Evolutionary conservation across 2,329 filamentous ascomycete species (phyloP).

Genomic region (Monosporascus sp.): DNA sequence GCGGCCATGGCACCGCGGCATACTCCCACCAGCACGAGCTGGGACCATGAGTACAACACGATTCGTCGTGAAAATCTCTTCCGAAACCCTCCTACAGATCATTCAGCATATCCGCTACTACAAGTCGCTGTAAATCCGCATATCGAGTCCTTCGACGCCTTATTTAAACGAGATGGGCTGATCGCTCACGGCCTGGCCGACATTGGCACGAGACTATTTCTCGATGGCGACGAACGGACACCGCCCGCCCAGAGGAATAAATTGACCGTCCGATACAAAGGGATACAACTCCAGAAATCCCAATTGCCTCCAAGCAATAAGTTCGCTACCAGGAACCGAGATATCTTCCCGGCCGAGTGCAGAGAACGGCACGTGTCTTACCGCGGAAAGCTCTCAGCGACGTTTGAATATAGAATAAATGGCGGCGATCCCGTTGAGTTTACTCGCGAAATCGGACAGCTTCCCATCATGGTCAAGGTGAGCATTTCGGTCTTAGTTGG

Average conservation of each 20-base stretch:
- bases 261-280: conserved; percentile 71
- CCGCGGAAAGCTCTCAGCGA: conserved; percentile 75
- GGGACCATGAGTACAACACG: conserved; percentile 83
- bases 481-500: conserved; percentile 20
- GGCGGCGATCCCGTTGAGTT: conserved; percentile 79
- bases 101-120: conserved; percentile 80
- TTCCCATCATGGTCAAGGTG: conserved; percentile 92
- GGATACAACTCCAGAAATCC: conserved; percentile 78
- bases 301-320: conserved; percentile 78
- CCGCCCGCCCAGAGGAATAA: conserved; percentile 61
- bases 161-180: conserved; percentile 69
- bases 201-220: conserved; percentile 82
- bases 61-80: conserved; percentile 84
- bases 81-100: conserved; percentile 78
- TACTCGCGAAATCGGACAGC: conserved; percentile 76
- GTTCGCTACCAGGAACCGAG: conserved; percentile 67
- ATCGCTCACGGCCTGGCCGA: conserved; percentile 74
- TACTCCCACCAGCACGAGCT: conserved; percentile 55
- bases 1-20: conserved; percentile 47
- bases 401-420: conserved; percentile 82
- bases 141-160: conserved; percentile 89
- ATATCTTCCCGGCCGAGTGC: conserved; percentile 88
- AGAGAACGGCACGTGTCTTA: conserved; percentile 91
- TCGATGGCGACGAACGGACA: conserved; percentile 71
- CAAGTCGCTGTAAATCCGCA: conserved; percentile 85